Base-by-base conservation (phyloP, 805 yeast species). In the Starmerella etchellsii region DNA sequence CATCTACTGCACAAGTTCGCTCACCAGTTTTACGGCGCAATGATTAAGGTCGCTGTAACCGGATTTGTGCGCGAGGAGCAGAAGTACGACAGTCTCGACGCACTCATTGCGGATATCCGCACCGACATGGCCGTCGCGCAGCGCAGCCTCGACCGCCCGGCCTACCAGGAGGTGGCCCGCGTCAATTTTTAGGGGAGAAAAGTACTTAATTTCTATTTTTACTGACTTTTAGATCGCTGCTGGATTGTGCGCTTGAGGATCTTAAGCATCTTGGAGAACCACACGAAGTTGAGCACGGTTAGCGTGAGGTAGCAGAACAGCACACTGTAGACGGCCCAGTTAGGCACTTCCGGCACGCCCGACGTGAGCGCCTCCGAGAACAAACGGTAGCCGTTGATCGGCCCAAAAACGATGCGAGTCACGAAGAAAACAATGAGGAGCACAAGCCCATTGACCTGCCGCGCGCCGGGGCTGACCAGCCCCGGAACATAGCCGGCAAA, bases 21-120 rank as follows among this genome's bases (percentile, higher is more conserved):
- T 0, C 54, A 64, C 10, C 67, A 71, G 47, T 91, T 91, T 57
- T 91, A 91, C 54, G 98, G 98, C 4, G 88, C 94, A 9, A 47
- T 57, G 8, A 70, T 88, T 38, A 68, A 67, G 40, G 76, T 82
- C 51, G 70, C 68, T 30, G 74, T 91, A 2, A 65, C 91, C 48
- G 99, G 98, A 0, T 88, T 81, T 58, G 73, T 91, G 29, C 71
- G 99, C 49, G 94, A 95, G 1, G 97, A 91, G 58, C 66, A 83
- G 49, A 73, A 87, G 56, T 91, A 85, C 55, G 78, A 82, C 8
- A 75, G 94, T 1, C 65, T 71, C 47, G 95, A 91, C 47, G 94
- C 88, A 1, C 64, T 91, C 49, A 82, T 87, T 33, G 71, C 70
- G 29, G 97, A 88, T 59, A 91, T 91, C 31, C 70, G 81, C 42